Evolutionary conservation across 2,329 filamentous ascomycete genomes (phyloP).

Genomic region (Colletotrichum phormii): DNA sequence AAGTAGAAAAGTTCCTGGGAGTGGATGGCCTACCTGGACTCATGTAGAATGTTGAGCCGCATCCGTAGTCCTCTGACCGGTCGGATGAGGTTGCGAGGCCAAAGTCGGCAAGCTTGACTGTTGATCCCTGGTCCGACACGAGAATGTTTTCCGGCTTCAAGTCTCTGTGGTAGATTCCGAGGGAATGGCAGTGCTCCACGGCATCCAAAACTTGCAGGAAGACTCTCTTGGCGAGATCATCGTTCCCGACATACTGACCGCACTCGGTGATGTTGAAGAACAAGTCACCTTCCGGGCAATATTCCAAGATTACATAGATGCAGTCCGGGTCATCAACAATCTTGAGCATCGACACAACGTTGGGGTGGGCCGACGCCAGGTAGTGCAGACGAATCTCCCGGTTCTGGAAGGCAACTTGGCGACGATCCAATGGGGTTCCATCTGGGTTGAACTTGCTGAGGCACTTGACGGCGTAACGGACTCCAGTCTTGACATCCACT

Average conservation of each 20-base stretch:
- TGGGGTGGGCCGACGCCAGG: constrained; percentile 86
- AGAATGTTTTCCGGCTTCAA: constrained; percentile 98
- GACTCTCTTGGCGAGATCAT: constrained; percentile 84
- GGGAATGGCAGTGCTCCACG: constrained; percentile 91
- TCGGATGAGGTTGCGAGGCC: constrained; percentile 89
- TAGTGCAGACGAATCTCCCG: constrained; percentile 94
- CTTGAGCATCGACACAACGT: constrained; percentile 93
- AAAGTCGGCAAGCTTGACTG: constrained; percentile 97
- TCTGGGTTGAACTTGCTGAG: constrained; percentile 88
- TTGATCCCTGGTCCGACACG: constrained; percentile 87
- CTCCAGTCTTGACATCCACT: constrained; percentile 82
- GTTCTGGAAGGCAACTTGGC: constrained; percentile 91
- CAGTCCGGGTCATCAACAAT: constrained; percentile 93
- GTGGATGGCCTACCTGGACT: constrained; percentile 82
- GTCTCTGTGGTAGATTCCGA: constrained; percentile 97
- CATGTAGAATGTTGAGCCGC: constrained; percentile 99
- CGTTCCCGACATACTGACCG: constrained; percentile 92
- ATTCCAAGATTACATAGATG: constrained; percentile 96
- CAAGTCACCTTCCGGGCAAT: constrained; percentile 94
- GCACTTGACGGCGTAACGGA: constrained; percentile 94
- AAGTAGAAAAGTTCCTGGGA: constrained; percentile 40
- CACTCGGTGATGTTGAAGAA: constrained; percentile 98
- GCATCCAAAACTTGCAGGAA: constrained; percentile 98
- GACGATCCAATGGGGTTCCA: constrained; percentile 78
- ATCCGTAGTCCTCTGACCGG: constrained; percentile 93